Conservation (phyloP, 352 stramenopile genomes). For the Phytophthora sp. region DNA sequence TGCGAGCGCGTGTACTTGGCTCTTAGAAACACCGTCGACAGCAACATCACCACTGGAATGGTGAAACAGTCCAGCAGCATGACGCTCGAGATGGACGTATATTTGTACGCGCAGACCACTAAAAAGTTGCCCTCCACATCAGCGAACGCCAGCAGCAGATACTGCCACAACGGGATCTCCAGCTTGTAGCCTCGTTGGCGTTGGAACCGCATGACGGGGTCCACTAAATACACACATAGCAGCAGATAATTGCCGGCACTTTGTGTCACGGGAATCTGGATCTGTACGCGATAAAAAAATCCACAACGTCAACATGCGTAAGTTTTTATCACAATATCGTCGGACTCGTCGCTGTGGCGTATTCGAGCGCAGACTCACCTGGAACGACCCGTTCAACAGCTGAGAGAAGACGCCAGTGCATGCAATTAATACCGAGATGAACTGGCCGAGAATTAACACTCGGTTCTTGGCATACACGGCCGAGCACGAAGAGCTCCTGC, state of each 20-base stretch:
- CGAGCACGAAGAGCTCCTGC: constrained; percentile 6
- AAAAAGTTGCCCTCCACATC: constrained; percentile 97
- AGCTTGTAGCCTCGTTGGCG: constrained; percentile 54
- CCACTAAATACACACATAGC: constrained; percentile 61
- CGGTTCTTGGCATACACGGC: constrained; percentile 56
- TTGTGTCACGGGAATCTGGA: constrained; percentile 80
- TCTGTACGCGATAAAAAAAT: constrained; percentile 34
- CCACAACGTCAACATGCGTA: constrained; percentile 5
- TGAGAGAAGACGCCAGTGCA: constrained; percentile 89
- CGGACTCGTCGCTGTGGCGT: constrained; percentile 8
- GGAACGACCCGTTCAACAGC: constrained; percentile 78
- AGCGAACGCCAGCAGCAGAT: constrained; percentile 90
- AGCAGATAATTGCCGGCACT: constrained; percentile 77
- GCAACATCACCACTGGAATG: constrained; percentile 95
- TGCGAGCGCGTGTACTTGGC: constrained; percentile 83
- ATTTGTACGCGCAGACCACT: constrained; percentile 95
- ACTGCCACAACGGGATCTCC: constrained; percentile 87
- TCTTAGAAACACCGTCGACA: constrained; percentile 89
- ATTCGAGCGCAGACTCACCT: constrained; percentile 51
- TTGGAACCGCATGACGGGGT: constrained; percentile 51
- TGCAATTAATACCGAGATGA: constrained; percentile 90
- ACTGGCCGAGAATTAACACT: constrained; percentile 82
- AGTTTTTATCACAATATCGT: constrained; percentile 21
- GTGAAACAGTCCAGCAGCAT: constrained; percentile 97
- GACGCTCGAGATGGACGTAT: constrained; percentile 95